Evolutionary conservation across 2,329 filamentous ascomycete species (phyloP).

Genomic region (Phaeophleospora eucalypticola): DNA sequence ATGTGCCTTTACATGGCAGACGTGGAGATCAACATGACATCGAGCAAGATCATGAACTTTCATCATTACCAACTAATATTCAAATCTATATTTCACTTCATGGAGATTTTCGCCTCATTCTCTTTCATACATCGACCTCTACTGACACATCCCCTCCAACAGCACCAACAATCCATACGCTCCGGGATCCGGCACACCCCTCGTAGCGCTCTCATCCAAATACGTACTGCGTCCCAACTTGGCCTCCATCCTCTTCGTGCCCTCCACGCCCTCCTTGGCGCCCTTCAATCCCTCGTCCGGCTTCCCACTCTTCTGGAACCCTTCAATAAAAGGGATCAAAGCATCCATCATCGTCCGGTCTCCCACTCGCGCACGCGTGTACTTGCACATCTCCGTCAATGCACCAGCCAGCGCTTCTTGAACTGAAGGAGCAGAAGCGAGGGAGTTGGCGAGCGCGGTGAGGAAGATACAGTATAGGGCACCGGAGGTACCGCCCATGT

Average conservation of each 20-base stretch:
- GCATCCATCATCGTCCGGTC: slow-evolving; percentile 37
- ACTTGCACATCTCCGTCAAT: slow-evolving; percentile 30
- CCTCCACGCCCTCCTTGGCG: slow-evolving; percentile 30
- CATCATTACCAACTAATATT: too few species aligned
- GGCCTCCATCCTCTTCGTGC: slow-evolving; percentile 34
- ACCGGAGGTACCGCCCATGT: slow-evolving; percentile 36
- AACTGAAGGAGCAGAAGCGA: slow-evolving; percentile 22
- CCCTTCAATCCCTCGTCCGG: slow-evolving; percentile 22
- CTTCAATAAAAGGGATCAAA: slow-evolving; percentile 34
- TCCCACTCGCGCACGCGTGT: slow-evolving; percentile 31
- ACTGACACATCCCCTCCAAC: slow-evolving; percentile 30
- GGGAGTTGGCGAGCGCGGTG: slow-evolving; percentile 29
- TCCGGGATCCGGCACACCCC: slow-evolving; percentile 35
- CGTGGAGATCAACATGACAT: too few species aligned
- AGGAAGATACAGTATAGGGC: slow-evolving; percentile 36
- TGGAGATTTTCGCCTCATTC: background rate
- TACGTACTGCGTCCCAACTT: slow-evolving; percentile 34
- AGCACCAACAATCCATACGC: slow-evolving; percentile 36
- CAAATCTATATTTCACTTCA: background rate
- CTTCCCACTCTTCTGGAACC: slow-evolving; percentile 23
- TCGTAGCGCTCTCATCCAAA: slow-evolving; percentile 35
- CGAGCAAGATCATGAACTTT: too few species aligned
- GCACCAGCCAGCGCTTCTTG: slow-evolving; percentile 26
- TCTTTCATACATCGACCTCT: background rate
- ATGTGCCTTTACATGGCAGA: too few species aligned